Base-by-base conservation (phyloP, 148 eudicot genomes). In the Rhododendron molle region DNA sequence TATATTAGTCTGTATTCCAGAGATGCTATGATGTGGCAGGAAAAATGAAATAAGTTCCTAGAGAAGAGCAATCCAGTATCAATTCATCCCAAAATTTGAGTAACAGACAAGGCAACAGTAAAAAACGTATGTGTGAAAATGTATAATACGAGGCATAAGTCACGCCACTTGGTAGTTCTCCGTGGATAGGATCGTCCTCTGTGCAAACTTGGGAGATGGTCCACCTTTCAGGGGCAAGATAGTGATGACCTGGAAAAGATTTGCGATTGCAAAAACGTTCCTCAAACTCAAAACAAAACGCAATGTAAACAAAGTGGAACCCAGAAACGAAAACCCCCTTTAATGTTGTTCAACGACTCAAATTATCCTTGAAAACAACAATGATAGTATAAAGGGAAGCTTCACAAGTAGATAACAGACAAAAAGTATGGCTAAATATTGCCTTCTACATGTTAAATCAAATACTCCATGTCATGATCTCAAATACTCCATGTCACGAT, bases 151-250 rank as follows among this genome's bases (percentile, higher is more conserved):
- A 60, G 32, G 8, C 58, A 44, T 13, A 44, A 26, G 34, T 93
- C 90, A 95, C 67, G 91, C 96, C 56, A 97, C 96, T 90, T 93
- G 96, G 90, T 94, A 96, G 80, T 90, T 95, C 79, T 96, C 99
- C 3, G 99, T 91, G 62, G 78, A 78, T 12, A 95, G 92, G 87
- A 90, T 87, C 74, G 93, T 90, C 86, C 95, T 92, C 88, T 95
- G 96, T 18, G 95, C 76, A 87, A 87, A 94, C 90, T 91, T 95
- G 3, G 98, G 99, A 81, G 95, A 91, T 1, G 96, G 78, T 49
- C 96, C 98, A 49, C 96, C 96, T 89, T 84, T 95, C 81, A 93
- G 85, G 14, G 98, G 99, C 91, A 95, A 85, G 60, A 94, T 83
- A 83, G 90, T 94, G 47, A 89, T 84, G 30, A 95, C 96, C 99